Percentiles rank a stretch among this genome's conserved stretches.
Conservation (phyloP, 441 rosid species). For the Syzygium malaccense region DNA sequence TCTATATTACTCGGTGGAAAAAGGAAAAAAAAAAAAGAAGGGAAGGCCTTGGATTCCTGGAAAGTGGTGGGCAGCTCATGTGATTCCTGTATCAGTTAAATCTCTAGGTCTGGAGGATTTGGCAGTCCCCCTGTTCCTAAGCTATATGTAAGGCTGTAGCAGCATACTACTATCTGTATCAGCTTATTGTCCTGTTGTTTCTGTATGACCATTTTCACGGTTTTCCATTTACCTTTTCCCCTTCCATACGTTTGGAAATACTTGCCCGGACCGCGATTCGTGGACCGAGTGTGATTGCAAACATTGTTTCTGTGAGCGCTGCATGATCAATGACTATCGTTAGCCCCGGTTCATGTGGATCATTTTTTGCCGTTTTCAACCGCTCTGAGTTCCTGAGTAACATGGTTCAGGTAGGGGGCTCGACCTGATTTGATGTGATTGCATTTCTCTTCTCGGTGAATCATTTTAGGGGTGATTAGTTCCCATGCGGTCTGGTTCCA, state of each 20-base stretch:
- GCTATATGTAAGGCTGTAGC: background rate
- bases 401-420: background rate
- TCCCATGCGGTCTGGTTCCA: too few relatives aligned
- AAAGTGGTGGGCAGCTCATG: background rate
- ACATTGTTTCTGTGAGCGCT: rapidly evolving
- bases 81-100: background rate
- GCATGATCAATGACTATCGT: background rate
- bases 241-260: background rate
- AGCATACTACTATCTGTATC: background rate
- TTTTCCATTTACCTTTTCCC: background rate
- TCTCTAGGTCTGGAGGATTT: background rate
- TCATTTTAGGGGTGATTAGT: too few relatives aligned
- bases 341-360: rapidly evolving
- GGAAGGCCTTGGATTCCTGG: background rate
- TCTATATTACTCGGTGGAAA: background rate
- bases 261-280: background rate
- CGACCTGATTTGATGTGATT: rapidly evolving
- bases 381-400: rapidly evolving
- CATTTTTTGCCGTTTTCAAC: rapidly evolving
- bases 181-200: background rate
- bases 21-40: background rate
- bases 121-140: background rate
- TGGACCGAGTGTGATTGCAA: background rate
- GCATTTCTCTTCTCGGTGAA: background rate
- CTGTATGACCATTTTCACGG: background rate